Base-by-base conservation (phyloP, 768 basidiomycete genomes). In the Gloeophyllum trabeum region DNA sequence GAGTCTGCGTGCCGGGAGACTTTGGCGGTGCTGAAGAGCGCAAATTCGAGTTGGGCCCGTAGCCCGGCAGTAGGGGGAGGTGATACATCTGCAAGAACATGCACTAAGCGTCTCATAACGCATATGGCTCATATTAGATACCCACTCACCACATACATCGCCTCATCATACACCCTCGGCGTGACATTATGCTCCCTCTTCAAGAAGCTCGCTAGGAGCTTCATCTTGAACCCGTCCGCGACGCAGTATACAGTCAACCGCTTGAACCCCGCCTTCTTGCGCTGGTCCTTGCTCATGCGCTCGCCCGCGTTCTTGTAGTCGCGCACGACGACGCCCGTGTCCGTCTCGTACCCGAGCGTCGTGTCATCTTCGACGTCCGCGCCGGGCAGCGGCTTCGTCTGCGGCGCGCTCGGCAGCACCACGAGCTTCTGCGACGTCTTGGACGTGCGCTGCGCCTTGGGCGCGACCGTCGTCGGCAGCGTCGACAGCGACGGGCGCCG, bases 371-470 rank as follows among this genome's bases (percentile, higher is more conserved):
- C 67, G 5, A 61, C 60, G 7, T 64, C 66, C 6, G 56, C 57
- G 19, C 53, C 55, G 5, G 80, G 71, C 1, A 70, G 53, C 0
- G 88, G 82, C 43, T 76, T 79, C 0, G 89, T 88, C 58, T 97
- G 92, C 1, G 90, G 88, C 21, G 79, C 90, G 28, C 88, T 88
- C 0, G 92, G 92, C 5, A 97, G 73, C 14, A 88, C 70, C 12
- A 97, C 91, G 44, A 92, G 84, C 54, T 87, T 88, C 51, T 93
- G 89, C 1, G 81, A 84, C 0, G 85, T 91, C 63, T 96, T 97
- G 12, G 88, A 89, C 1, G 88, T 84, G 32, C 93, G 74, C 48
- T 84, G 79, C 1, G 71, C 65, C 54, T 82, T 84, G 1, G 58
- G 54, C 2, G 49, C 48, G 40, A 10, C 28, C 10, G 28, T 32